A percentile compares a stretch with the other conserved stretches of the same genome.
phyloP scores from a whole-genome alignment of 2,329 filamentous ascomycete genomes.

The Pestalotiopsis sp. region DNA sequence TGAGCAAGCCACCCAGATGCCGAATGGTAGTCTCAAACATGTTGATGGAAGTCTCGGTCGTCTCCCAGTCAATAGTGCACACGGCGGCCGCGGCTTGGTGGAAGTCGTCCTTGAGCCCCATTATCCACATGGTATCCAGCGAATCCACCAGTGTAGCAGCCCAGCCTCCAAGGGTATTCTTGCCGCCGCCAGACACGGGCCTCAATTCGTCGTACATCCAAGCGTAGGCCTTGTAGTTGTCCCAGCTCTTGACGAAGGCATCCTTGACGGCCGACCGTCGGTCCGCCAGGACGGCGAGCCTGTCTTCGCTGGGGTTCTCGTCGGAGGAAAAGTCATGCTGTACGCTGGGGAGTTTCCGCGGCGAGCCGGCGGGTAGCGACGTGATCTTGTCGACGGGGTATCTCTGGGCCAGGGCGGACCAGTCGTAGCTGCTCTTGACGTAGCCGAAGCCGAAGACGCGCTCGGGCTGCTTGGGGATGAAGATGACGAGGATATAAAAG shows the following conservation, averaged over 20 bases:
- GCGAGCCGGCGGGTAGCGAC: conserved; percentile 6
- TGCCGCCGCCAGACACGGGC: conserved; percentile 46
- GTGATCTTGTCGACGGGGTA: conserved; percentile 12
- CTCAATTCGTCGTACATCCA: conserved; percentile 54
- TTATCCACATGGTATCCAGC: conserved; percentile 63
- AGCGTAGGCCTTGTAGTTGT: conserved; percentile 50
- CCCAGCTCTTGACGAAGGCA: conserved; percentile 46
- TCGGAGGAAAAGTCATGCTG: conserved; percentile 35
- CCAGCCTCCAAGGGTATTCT: conserved; percentile 53
- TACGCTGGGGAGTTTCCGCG: conserved; percentile 10
- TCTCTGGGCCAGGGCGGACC: conserved; percentile 11
- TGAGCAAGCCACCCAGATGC: conserved; percentile 44
- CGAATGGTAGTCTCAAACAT: conserved; percentile 49
- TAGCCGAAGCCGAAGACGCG: conserved; percentile 11
- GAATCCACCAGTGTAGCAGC: conserved; percentile 61
- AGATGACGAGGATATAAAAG: conserved; percentile 16
- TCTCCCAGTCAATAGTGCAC: conserved; percentile 49
- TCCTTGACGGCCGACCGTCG: conserved; percentile 39
- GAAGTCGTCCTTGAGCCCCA: conserved; percentile 59
- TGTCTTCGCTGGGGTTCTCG: conserved; percentile 16
- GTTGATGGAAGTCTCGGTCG: conserved; percentile 37
- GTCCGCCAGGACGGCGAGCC: conserved; percentile 23
- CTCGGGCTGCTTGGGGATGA: conserved; percentile 12
- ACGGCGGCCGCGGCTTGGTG: conserved; percentile 50
- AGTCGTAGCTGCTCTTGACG: conserved; percentile 15